These are phyloP conservation scores for Cladosporium sp. DNA, from an alignment of 2,329 filamentous ascomycete genomes.

Conservation along the genomic window DNA sequence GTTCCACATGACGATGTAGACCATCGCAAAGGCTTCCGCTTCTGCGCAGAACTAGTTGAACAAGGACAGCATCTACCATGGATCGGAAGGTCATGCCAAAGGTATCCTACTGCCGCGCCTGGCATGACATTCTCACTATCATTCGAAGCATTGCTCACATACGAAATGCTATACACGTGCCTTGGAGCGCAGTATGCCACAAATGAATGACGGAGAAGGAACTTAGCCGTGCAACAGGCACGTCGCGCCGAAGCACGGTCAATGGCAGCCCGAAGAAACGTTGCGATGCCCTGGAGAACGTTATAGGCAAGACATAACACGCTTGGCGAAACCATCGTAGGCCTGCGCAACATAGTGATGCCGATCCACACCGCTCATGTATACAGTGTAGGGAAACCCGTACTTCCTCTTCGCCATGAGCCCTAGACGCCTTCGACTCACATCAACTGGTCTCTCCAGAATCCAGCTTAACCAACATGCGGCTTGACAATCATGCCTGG, in stretches of 20 bases:
- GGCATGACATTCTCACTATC: neutral
- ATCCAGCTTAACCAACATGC: neutral
- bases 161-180: neutral
- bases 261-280: neutral
- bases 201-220: neutral
- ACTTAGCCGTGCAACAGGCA: neutral
- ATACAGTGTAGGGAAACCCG: neutral
- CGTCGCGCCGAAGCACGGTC: neutral
- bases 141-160: neutral
- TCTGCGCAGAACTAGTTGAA: neutral
- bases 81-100: neutral
- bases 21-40: neutral
- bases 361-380: neutral
- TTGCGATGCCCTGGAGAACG: neutral
- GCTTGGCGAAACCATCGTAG: neutral
- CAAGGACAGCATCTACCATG: neutral
- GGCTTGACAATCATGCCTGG: slow-evolving; percentile 12
- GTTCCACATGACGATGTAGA: neutral
- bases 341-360: slow-evolving; percentile 4
- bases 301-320: slow-evolving; percentile 5
- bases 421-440: neutral
- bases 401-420: neutral
- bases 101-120: neutral
- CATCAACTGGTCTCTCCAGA: neutral
- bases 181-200: neutral